Conservation (phyloP, 129 eudicot species). For the Tagetes erecta region DNA sequence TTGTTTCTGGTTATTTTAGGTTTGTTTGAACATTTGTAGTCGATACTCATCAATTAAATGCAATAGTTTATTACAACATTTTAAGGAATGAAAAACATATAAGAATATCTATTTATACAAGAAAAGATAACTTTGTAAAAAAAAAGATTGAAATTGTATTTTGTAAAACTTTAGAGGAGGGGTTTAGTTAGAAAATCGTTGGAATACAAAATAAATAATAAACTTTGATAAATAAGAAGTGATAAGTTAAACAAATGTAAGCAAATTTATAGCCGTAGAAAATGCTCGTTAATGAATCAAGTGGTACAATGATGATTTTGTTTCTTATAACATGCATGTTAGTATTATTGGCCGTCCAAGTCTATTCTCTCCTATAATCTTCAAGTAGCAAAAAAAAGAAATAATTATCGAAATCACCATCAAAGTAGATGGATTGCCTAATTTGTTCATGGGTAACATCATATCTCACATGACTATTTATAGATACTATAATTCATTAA, state of each 20-base stretch:
- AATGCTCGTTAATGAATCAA: background rate
- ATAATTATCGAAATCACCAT: constrained; percentile 4
- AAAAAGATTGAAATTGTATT: too few species aligned
- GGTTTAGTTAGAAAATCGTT: too few species aligned
- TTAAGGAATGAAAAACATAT: too few species aligned
- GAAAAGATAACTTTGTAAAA: too few species aligned
- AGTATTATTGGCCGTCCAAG: constrained; percentile 28
- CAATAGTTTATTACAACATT: too few species aligned
- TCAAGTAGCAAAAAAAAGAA: background rate
- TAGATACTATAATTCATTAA: background rate
- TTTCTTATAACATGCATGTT: background rate
- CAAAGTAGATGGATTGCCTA: constrained; percentile 22
- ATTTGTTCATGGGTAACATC: constrained; percentile 17
- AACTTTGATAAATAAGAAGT: background rate
- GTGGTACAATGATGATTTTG: constrained; percentile 20
- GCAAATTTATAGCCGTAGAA: constrained; percentile 29
- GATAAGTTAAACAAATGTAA: constrained; percentile 13
- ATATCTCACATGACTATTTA: background rate
- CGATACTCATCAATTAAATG: too few species aligned
- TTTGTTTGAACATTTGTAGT: too few species aligned
- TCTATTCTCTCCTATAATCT: constrained; percentile 12
- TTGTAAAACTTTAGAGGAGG: too few species aligned
- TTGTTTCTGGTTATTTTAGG: too few species aligned
- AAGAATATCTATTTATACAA: too few species aligned
- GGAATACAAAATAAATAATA: background rate